phyloP scores from a whole-genome alignment of 179 eudicot species.

The Spinacia oleracea region DNA sequence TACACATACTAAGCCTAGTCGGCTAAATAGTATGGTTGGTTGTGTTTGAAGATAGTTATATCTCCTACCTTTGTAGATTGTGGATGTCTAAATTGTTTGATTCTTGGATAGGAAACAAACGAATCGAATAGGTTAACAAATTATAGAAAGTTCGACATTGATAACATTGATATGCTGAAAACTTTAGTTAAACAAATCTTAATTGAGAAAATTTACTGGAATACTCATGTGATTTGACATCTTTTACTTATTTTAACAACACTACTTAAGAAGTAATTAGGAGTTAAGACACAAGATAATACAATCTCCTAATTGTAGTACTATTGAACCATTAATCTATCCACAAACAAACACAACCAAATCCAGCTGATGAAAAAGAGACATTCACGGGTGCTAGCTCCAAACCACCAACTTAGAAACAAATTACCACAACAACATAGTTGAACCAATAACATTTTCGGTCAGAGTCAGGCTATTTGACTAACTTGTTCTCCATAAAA shows the following conservation, averaged over 20 bases:
- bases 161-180: not conserved
- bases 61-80: not conserved
- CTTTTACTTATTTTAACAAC: no score
- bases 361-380: not conserved
- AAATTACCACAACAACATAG: not conserved
- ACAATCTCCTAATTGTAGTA: not conserved
- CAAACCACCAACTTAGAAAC: not conserved
- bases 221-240: not conserved
- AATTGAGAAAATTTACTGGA: not conserved
- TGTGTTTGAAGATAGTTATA: no score
- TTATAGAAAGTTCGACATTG: constrained; percentile 3
- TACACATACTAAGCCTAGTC: no score
- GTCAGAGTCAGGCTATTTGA: not conserved
- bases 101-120: not conserved
- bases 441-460: not conserved
- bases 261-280: not conserved
- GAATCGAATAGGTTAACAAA: not conserved
- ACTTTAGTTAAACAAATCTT: not conserved
- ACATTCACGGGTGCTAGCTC: constrained; percentile 13
- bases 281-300: not conserved
- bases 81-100: not conserved
- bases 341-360: constrained; percentile 15
- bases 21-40: no score
- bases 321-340: not conserved
- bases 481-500: no score